Percentiles rank a stretch among this genome's conserved stretches.
These are phyloP conservation scores for Nidularia pulvinata DNA, from an alignment of 768 basidiomycete genomes.

Conservation along the genomic window DNA sequence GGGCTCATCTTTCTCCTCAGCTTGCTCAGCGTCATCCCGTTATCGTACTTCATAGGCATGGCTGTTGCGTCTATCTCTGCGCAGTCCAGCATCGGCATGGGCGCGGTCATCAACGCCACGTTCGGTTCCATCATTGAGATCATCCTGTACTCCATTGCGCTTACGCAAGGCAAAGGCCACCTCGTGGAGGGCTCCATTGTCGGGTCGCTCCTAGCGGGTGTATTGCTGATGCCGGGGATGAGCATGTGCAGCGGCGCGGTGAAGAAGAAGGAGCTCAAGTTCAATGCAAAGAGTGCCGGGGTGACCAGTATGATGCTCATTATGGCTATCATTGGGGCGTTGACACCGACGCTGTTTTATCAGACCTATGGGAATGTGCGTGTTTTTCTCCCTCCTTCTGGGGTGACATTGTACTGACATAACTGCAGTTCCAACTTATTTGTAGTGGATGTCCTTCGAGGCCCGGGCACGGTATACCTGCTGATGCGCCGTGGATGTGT, in stretches of 20 bases:
- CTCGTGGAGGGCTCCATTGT: conserved; percentile 98
- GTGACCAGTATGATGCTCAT: conserved; percentile 99
- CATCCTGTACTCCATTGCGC: conserved; percentile 86
- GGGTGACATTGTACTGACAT: too few relatives aligned
- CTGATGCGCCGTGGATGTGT: conserved; percentile 76
- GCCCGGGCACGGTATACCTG: conserved; percentile 24
- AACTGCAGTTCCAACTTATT: conserved; percentile 86
- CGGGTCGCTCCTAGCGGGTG: conserved; percentile 92
- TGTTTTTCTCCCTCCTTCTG: conserved; percentile 13
- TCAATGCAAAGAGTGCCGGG: conserved; percentile 99
- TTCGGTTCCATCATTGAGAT: conserved; percentile 99
- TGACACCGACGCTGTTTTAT: conserved; percentile 96
- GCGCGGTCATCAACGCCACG: conserved; percentile 98
- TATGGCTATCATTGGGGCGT: conserved; percentile 98
- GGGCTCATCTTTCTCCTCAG: conserved; percentile 82
- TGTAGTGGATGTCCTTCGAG: conserved; percentile 76
- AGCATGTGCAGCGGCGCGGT: conserved; percentile 95
- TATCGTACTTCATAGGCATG: conserved; percentile 99
- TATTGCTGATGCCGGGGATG: conserved; percentile 94
- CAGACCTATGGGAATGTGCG: conserved; percentile 96
- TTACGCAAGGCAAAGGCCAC: conserved; percentile 89
- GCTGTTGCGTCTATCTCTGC: conserved; percentile 99
- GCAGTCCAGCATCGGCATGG: conserved; percentile 98
- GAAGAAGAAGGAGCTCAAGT: conserved; percentile 91
- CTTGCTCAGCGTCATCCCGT: conserved; percentile 90